Conservation (phyloP, 495 filamentous ascomycete genomes). For the Aspergillus sparsus region DNA sequence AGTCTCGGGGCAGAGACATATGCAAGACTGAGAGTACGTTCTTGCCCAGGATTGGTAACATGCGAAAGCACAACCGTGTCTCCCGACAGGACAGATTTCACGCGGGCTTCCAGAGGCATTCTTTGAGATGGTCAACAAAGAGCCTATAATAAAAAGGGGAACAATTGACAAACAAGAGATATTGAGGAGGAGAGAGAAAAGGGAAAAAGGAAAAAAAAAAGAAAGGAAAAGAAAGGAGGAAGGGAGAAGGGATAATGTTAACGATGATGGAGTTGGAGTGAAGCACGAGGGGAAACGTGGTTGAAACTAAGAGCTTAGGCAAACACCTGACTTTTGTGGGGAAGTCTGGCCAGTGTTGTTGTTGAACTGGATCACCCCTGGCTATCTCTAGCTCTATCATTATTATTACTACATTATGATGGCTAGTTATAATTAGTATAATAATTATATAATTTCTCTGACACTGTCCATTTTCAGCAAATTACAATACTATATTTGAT, state of each 20-base stretch:
- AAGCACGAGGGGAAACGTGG: slow-evolving; percentile 24
- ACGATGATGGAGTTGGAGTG: slow-evolving; percentile 7
- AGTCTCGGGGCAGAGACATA: slow-evolving; percentile 87
- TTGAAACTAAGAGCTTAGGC: slow-evolving; percentile 23
- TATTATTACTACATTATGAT: neutral
- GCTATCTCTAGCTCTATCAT: neutral
- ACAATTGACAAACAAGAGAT: slow-evolving; percentile 19
- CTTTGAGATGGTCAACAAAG: slow-evolving; percentile 25
- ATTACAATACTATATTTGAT: no score
- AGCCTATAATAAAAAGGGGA: slow-evolving; percentile 14
- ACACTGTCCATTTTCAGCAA: no score
- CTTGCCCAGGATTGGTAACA: slow-evolving; percentile 70
- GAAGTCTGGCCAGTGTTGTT: slow-evolving; percentile 13
- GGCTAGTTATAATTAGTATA: neutral
- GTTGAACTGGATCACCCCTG: neutral
- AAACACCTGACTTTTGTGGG: slow-evolving; percentile 29
- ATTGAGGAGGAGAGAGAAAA: slow-evolving; percentile 17
- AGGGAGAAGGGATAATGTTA: slow-evolving; percentile 15
- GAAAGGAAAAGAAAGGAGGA: slow-evolving; percentile 20
- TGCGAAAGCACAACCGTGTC: slow-evolving; percentile 84
- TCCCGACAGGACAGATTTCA: slow-evolving; percentile 91
- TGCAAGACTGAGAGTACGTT: slow-evolving; percentile 84
- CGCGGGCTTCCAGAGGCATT: slow-evolving; percentile 67
- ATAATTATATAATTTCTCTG: slow-evolving; percentile 1
- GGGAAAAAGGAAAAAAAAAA: slow-evolving; percentile 18